phyloP scores from a whole-genome alignment of 139 green algal genomes.

The Desmodesmus armatus region DNA sequence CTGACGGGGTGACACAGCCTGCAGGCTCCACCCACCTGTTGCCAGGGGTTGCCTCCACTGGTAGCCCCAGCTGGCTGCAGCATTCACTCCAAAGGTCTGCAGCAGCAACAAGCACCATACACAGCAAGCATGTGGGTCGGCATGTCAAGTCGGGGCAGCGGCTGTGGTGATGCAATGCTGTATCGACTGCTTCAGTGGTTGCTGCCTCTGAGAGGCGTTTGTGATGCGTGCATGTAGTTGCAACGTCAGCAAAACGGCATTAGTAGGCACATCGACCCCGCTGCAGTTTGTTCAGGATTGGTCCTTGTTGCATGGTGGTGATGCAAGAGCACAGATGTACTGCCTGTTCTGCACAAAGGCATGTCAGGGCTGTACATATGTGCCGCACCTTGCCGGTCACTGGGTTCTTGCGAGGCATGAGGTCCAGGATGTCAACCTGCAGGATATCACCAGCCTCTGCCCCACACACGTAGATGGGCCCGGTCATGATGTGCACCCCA shows the following conservation, averaged over 20 bases:
- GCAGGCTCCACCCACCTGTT: conserved; percentile 17
- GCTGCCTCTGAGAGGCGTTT: too few species aligned
- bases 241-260: too few species aligned
- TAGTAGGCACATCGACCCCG: too few species aligned
- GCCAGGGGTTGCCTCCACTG: conserved; percentile 64
- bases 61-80: conserved; percentile 71
- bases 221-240: too few species aligned
- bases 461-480: conserved; percentile 65
- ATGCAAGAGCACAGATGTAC: too few species aligned
- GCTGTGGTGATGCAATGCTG: too few species aligned
- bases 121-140: neutral
- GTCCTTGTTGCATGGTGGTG: too few species aligned
- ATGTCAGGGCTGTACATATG: too few species aligned
- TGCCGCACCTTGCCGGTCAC: conserved; percentile 52
- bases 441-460: conserved; percentile 69
- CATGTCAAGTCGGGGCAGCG: too few species aligned
- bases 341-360: too few species aligned
- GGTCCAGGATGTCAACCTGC: conserved; percentile 70
- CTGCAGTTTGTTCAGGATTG: too few species aligned
- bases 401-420: conserved; percentile 68
- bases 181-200: too few species aligned
- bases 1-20: neutral
- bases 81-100: conserved; percentile 60
- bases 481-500: conserved; percentile 74
- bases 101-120: neutral